Base-by-base conservation (phyloP, 768 basidiomycete genomes). In the Termitomyces sp. region DNA sequence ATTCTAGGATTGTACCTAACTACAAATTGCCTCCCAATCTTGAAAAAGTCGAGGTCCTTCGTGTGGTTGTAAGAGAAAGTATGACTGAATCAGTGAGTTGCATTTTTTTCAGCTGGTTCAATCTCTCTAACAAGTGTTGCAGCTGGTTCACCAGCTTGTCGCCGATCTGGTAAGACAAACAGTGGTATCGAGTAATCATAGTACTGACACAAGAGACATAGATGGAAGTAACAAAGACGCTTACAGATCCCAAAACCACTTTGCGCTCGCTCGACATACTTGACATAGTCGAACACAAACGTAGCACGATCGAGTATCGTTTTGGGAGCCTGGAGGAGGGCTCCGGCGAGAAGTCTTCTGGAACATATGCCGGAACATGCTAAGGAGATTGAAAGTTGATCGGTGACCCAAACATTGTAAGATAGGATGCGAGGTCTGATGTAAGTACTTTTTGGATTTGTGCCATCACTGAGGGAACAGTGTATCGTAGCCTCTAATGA, bases 281-380 rank as follows among this genome's bases (percentile, higher is more conserved):
- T 55, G 71, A 77, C 43, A 56, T 65, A 47, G 54, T 71, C 49
- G 56, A 69, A 39, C 39, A 61, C 62, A 63, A 65, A 60, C 59
- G 65, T 55, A 55, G 62, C 36, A 64, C 66, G 55, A 63, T 74
- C 43, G 82, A 82, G 61, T 69, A 74, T 13, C 62, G 68, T 39
- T 85, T 18, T 4, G 50, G 80, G 40, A 73, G 71, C 24, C 63
- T 88, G 56, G 78, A 83, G 24, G 58, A 74, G 45, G 82, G 79
- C 0, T 78, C 80, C 3, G 83, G 77, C 7, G 75, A 76, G 34
- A 61, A 70, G 57, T 65, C 76, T 39, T 82, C 78, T 42, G 87
- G 88, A 10, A 89, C 89, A 6, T 90, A 82, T 66, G 79, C 88
- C 47, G 88, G 84, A 66, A 72, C 82, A 18, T 91, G 89, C 69